Evolutionary conservation across 2,329 filamentous ascomycete genomes (phyloP).

Genomic region (Ceratocystis diversiconidia): DNA sequence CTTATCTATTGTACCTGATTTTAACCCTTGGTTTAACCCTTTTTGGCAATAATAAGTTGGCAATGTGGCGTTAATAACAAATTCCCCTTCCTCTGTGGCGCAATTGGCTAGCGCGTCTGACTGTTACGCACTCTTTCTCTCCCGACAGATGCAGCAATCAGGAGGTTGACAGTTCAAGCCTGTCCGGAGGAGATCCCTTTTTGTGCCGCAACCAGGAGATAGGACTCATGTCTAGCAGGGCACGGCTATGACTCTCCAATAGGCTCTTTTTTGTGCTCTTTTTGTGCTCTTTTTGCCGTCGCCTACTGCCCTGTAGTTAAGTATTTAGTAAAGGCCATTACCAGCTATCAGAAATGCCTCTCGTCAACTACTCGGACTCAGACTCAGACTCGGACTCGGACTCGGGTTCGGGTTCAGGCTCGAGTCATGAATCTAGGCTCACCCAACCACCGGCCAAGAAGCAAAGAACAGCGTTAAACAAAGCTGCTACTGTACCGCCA

Average conservation of each 20-base stretch:
- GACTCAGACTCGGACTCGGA: too few relatives aligned
- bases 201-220: background rate
- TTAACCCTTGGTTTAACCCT: background rate
- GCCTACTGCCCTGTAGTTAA: background rate
- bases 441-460: conserved; percentile 11
- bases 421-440: conserved; percentile 6
- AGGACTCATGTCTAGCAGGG: background rate
- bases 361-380: conserved; percentile 45
- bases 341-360: conserved; percentile 29
- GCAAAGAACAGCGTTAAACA: conserved; percentile 6
- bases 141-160: conserved; percentile 11
- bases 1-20: too few relatives aligned
- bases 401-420: background rate
- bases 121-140: conserved; percentile 28
- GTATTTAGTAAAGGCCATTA: background rate
- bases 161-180: conserved; percentile 19
- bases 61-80: background rate
- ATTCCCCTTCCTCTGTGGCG: conserved; percentile 26
- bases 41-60: background rate
- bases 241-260: too few relatives aligned
- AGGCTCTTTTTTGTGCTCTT: background rate
- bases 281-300: background rate
- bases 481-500: conserved; percentile 36
- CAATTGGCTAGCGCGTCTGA: conserved; percentile 46
- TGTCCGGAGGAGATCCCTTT: conserved; percentile 17